Evolutionary conservation across 768 basidiomycete species (phyloP).

Genomic region (Auriscalpium orientale): DNA sequence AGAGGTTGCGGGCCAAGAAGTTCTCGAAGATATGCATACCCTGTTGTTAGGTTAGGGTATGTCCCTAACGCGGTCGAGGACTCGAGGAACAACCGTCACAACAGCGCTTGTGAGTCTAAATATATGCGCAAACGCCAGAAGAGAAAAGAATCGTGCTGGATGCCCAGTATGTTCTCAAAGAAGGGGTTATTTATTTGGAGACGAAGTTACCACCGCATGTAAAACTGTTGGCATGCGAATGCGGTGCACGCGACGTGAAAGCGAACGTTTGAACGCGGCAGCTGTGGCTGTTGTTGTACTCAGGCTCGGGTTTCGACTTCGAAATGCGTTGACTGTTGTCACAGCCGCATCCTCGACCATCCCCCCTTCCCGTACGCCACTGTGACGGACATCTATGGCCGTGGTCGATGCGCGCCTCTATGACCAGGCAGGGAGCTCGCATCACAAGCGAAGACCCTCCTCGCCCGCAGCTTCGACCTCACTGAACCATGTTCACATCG

Average conservation of each 20-base stretch:
- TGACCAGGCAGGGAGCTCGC: constrained; percentile 1
- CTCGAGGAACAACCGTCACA: too few species aligned
- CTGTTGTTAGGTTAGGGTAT: not conserved
- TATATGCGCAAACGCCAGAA: too few species aligned
- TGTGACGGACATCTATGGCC: constrained; percentile 3
- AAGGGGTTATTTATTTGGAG: too few species aligned
- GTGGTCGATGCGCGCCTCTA: constrained; percentile 1
- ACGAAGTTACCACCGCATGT: too few species aligned
- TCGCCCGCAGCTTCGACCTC: constrained; percentile 30
- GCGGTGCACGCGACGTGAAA: not conserved
- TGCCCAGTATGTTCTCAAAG: too few species aligned
- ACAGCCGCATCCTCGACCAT: not conserved
- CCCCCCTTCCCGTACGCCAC: not conserved
- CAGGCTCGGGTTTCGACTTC: not conserved
- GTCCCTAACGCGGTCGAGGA: too few species aligned
- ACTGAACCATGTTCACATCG: constrained; percentile 50
- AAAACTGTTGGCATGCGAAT: too few species aligned
- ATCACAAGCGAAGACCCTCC: constrained; percentile 11
- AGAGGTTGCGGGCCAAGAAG: not conserved
- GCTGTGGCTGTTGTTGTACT: not conserved
- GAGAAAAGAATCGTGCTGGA: too few species aligned
- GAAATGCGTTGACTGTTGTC: not conserved
- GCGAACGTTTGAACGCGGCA: not conserved
- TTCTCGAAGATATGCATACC: not conserved
- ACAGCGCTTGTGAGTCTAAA: not conserved